phyloP scores from a whole-genome alignment of 495 filamentous ascomycete species.

The Penicillium pancosmium region DNA sequence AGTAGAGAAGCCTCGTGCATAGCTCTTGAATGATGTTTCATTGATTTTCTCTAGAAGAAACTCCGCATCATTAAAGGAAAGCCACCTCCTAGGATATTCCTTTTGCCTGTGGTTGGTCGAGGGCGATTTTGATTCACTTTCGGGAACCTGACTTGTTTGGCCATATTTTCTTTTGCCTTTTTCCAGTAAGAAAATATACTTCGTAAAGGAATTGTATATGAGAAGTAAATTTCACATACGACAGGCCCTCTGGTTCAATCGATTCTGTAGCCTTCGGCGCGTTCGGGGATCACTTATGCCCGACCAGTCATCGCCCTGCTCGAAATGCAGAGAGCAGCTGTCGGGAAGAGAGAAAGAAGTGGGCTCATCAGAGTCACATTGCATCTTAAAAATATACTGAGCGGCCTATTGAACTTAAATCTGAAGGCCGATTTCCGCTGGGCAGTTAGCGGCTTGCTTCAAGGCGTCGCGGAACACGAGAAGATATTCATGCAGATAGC shows the following conservation, averaged over 20 bases:
- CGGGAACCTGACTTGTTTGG: background rate
- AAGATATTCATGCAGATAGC: background rate
- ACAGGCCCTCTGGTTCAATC: background rate
- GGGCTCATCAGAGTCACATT: background rate
- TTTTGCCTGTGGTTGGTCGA: background rate
- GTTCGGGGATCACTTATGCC: background rate
- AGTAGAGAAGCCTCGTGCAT: background rate
- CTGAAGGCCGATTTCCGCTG: background rate
- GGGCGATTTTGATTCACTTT: background rate
- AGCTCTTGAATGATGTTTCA: background rate
- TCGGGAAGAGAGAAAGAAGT: background rate
- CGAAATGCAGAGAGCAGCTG: background rate
- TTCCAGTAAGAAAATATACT: background rate
- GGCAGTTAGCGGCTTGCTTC: background rate
- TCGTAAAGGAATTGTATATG: background rate
- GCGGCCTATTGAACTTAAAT: background rate
- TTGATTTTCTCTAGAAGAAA: background rate
- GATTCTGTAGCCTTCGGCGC: background rate
- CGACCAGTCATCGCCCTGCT: background rate
- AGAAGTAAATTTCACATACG: background rate
- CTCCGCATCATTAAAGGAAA: background rate
- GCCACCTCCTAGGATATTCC: background rate
- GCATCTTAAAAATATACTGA: background rate
- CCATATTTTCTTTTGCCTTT: background rate
- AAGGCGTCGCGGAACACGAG: background rate